Conservation (phyloP, 2,329 filamentous ascomycete species). For the Ophiostoma sp. region DNA sequence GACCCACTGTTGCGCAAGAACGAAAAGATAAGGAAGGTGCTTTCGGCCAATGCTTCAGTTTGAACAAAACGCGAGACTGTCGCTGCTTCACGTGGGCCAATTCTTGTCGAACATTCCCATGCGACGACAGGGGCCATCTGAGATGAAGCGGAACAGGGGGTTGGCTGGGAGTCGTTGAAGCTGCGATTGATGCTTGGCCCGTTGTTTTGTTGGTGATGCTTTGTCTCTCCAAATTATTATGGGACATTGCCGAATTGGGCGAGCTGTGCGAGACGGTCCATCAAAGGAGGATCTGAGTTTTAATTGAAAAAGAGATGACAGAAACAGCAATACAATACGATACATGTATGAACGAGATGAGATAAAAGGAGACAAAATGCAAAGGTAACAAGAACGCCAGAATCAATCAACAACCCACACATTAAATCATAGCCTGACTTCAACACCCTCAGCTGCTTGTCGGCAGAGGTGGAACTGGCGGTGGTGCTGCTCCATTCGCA, state of each 20-base stretch:
- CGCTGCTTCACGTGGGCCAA: constrained; percentile 17
- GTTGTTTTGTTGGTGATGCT: not conserved
- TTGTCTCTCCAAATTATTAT: not conserved
- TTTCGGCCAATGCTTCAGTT: not conserved
- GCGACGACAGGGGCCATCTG: not conserved
- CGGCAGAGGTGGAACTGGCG: constrained; percentile 20
- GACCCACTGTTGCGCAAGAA: constrained; percentile 3
- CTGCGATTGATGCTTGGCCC: not conserved
- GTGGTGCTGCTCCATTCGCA: constrained; percentile 3
- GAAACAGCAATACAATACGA: not conserved
- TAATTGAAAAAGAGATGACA: not conserved
- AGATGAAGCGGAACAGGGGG: not conserved
- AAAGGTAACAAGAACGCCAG: not conserved
- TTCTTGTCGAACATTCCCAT: no score
- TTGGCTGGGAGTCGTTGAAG: not conserved
- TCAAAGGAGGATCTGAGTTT: not conserved
- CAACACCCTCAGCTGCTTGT: not conserved
- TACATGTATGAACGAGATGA: not conserved
- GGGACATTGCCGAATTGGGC: not conserved
- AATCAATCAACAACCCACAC: not conserved
- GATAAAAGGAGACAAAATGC: not conserved
- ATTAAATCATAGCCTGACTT: no score
- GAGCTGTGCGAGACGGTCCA: not conserved
- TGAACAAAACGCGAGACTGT: constrained; percentile 1
- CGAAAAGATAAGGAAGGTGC: not conserved